Evolutionary conservation across 257 asterid species (phyloP), one percentile per base, ranked within the genome.

Genomic region (Rubia yunnanensis): DNA sequence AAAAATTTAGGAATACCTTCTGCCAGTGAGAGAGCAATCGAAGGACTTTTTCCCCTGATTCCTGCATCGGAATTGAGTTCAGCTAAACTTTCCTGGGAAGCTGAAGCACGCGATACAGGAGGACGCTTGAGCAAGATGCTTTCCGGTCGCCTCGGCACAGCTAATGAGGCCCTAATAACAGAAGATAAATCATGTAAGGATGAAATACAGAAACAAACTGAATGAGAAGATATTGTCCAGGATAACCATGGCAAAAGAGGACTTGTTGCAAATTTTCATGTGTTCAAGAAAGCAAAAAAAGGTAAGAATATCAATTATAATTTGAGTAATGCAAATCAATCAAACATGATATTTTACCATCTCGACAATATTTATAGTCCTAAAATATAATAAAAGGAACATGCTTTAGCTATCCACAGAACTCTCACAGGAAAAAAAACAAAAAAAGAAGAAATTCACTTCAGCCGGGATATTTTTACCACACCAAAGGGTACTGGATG

Each of bases 111-210:
- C 53, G 94, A 67, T 30, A 81, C 88, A 11, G 96, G 89, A 23
- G 95, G 96, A 65, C 92, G 89, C 73, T 89, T 85, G 82, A 86
- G 83, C 81, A 86, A 82, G 61, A 86, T 77, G 72, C 82, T 88
- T 70, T 88, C 98, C 15, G 83, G 81, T 58, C 83, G 85, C 73
- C 82, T 86, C 39, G 79, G 64, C 48, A 75, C 70, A 67, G 76
- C 60, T 7, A 80, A 24, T 60, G 63, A 72, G 68, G 63, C 70
- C 78, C 96, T 86, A 48, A 65, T n/a, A n/a, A 65, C 59, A 32
- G 52, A 68, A 64, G 34, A 52, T 1, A 65, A 34, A 35, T 53
- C 17, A 17, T 35, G 4, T 39, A 48, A 54, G 3, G 41, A 49
- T 49, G n/a, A 49, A 49, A 49, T 3, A 46, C 5, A 46, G n/a